Conservation (phyloP, 768 basidiomycete species). For the Sistotremastrum niveocremeum region DNA sequence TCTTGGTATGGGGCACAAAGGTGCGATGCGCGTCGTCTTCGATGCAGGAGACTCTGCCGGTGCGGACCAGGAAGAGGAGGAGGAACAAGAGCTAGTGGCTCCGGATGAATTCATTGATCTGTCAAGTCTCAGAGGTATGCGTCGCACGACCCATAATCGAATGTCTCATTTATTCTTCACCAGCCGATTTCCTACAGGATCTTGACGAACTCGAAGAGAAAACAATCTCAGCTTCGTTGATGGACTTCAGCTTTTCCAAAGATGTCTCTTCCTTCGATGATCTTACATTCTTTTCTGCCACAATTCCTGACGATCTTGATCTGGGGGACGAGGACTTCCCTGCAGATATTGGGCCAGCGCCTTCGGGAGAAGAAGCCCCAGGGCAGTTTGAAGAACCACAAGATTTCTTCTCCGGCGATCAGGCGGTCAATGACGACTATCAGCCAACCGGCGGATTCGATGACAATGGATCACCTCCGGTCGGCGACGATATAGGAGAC, state of each 20-base stretch:
- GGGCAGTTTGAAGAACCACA: slow-evolving; percentile 19
- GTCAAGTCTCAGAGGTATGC: slow-evolving; percentile 45
- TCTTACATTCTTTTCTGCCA: slow-evolving; percentile 41
- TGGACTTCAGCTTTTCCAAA: slow-evolving; percentile 71
- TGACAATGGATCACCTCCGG: slow-evolving; percentile 2
- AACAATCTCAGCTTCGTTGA: slow-evolving; percentile 70
- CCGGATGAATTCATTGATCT: slow-evolving; percentile 50
- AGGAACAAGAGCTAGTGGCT: slow-evolving; percentile 47
- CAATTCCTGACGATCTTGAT: slow-evolving; percentile 13
- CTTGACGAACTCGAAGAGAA: slow-evolving; percentile 46
- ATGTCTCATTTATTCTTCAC: slow-evolving; percentile 1
- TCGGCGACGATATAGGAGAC: slow-evolving; percentile 13
- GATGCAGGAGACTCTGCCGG: slow-evolving; percentile 88
- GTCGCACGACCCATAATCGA: slow-evolving; percentile 3
- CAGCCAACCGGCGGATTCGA: slow-evolving; percentile 13
- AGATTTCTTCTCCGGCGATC: slow-evolving; percentile 58
- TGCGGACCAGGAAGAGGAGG: slow-evolving; percentile 60
- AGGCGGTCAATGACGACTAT: slow-evolving; percentile 38
- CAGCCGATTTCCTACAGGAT: slow-evolving; percentile 65
- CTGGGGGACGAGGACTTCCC: slow-evolving; percentile 30
- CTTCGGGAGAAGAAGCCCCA: slow-evolving; percentile 4
- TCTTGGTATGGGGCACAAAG: slow-evolving; percentile 63
- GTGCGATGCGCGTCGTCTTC: slow-evolving; percentile 82
- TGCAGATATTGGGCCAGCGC: slow-evolving; percentile 4
- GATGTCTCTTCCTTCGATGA: slow-evolving; percentile 51